These are phyloP conservation scores for Graphilbum fragrans DNA, from an alignment of 2,329 filamentous ascomycete genomes.

Conservation along the genomic window DNA sequence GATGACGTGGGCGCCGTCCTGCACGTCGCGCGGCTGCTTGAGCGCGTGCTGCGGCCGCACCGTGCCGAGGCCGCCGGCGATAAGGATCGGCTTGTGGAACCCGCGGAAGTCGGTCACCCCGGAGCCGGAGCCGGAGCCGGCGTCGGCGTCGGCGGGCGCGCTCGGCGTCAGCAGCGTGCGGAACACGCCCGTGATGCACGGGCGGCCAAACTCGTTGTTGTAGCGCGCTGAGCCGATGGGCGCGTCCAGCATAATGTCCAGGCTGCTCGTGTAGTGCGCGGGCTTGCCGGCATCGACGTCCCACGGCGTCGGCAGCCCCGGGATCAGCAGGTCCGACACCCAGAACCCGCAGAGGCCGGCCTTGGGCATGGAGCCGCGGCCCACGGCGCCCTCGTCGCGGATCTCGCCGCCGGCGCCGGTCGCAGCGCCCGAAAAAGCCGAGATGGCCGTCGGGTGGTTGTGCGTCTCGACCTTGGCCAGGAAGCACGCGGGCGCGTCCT, in stretches of 20 bases:
- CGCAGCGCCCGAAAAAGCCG: conserved; percentile 81
- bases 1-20: conserved; percentile 78
- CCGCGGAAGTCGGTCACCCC: conserved; percentile 57
- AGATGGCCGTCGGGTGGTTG: conserved; percentile 94
- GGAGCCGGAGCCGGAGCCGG: conserved; percentile 9
- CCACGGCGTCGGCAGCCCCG: conserved; percentile 73
- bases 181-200: conserved; percentile 82
- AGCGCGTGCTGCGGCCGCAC: conserved; percentile 84
- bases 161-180: conserved; percentile 70
- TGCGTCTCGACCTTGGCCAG: conserved; percentile 95
- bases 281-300: conserved; percentile 85
- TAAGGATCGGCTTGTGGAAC: conserved; percentile 98
- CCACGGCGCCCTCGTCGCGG: conserved; percentile 87
- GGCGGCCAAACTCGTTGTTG: conserved; percentile 95
- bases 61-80: conserved; percentile 88
- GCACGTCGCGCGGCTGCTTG: conserved; percentile 69
- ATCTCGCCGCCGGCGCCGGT: conserved; percentile 95
- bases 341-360: conserved; percentile 87
- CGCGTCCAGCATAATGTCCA: conserved; percentile 96
- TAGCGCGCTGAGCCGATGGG: conserved; percentile 91
- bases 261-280: conserved; percentile 79
- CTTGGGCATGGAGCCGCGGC: conserved; percentile 84
- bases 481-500: conserved; percentile 60
- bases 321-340: conserved; percentile 88
- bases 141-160: conserved; percentile 35